phyloP scores from a whole-genome alignment of 2,329 filamentous ascomycete species.

The Aspergillus tamarii region DNA sequence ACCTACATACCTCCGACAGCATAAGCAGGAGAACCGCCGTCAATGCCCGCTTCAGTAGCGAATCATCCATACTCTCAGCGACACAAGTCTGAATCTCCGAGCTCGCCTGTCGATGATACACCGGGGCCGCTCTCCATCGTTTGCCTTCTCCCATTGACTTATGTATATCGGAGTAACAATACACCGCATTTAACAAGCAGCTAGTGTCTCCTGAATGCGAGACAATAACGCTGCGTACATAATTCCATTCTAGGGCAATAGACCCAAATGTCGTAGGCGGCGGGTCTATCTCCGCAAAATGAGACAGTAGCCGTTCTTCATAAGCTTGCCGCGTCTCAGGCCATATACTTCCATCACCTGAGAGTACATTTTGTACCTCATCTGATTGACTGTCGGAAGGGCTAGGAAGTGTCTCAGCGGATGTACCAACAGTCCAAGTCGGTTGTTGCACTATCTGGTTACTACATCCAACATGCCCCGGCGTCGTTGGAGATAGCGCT shows the following conservation, averaged over 20 bases:
- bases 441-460: neutral
- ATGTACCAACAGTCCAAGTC: neutral
- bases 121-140: conserved; percentile 31
- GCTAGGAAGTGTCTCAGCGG: neutral
- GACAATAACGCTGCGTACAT: conserved; percentile 30
- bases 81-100: conserved; percentile 34
- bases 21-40: conserved; percentile 38
- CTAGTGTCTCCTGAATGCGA: conserved; percentile 29
- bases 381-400: neutral
- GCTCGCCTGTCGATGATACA: conserved; percentile 35
- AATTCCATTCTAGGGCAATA: conserved; percentile 37
- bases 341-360: conserved; percentile 17
- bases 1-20: conserved; percentile 36
- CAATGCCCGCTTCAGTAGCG: conserved; percentile 30
- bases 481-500: conserved; percentile 8
- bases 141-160: conserved; percentile 31
- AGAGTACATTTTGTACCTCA: neutral
- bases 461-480: neutral
- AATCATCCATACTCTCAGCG: conserved; percentile 29
- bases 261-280: conserved; percentile 38
- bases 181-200: conserved; percentile 33
- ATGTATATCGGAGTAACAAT: conserved; percentile 39
- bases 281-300: conserved; percentile 33
- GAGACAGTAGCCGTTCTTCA: conserved; percentile 34
- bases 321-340: conserved; percentile 25